Evolutionary conservation across 306 rosid species (phyloP).

Genomic region (Rosa chinensis): DNA sequence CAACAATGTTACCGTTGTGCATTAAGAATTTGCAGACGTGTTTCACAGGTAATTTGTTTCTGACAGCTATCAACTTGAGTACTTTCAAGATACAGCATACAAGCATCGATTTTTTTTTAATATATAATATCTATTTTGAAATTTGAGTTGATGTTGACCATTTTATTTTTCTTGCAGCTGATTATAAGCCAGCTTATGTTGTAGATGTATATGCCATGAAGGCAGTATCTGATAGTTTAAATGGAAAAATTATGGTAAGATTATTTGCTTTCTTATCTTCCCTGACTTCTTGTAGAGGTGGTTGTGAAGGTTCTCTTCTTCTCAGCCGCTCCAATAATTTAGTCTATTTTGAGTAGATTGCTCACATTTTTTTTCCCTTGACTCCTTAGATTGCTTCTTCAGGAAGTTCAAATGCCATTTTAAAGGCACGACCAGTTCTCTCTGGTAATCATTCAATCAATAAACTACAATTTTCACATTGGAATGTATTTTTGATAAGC

Average conservation of each 20-base stretch:
- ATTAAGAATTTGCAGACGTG: conserved; percentile 48
- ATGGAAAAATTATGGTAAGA: conserved; percentile 69
- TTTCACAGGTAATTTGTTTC: conserved; percentile 54
- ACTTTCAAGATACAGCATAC: not conserved
- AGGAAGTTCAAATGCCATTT: conserved; percentile 69
- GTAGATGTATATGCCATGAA: conserved; percentile 61
- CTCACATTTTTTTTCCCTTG: conserved; percentile 23
- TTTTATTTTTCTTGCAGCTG: conserved; percentile 52
- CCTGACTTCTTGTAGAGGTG: conserved; percentile 5
- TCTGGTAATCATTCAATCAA: conserved; percentile 49
- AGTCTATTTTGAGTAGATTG: conserved; percentile 17
- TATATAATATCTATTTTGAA: not conserved
- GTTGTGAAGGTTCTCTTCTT: conserved; percentile 3
- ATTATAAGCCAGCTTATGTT: conserved; percentile 40
- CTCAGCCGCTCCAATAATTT: conserved; percentile 17
- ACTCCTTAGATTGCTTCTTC: conserved; percentile 63
- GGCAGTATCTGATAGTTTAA: conserved; percentile 61
- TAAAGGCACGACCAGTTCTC: conserved; percentile 68
- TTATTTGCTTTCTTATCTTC: conserved; percentile 17
- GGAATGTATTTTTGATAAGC: conserved; percentile 13
- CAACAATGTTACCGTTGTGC: conserved; percentile 49
- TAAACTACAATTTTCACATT: conserved; percentile 10
- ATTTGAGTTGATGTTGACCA: conserved; percentile 18
- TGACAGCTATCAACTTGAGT: not conserved
- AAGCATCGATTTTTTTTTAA: not conserved